Base-by-base conservation (phyloP, 2,329 filamentous ascomycete genomes). In the Fusarium pseudoanthophilum region DNA sequence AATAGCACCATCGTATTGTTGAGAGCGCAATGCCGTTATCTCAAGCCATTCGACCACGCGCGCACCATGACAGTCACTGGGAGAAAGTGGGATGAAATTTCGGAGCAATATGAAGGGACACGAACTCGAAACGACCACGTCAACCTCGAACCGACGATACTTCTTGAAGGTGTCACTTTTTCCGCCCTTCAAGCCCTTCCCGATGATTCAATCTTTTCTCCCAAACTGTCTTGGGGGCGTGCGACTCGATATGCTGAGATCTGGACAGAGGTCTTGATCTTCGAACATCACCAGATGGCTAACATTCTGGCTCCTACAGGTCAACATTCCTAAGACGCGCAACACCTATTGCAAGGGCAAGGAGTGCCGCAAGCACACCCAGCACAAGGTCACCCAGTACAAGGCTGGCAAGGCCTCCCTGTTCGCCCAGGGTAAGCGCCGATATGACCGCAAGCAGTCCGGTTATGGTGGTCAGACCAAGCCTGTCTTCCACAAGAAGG, bases 381-480 rank as follows among this genome's bases (percentile, higher is more conserved):
- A 94, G 86, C 93, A 95, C 91, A 94, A 94, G 89, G 93, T 96
- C 84, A 96, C 94, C 80, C 94, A 97, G 89, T 97, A 97, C 92
- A 97, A 97, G 90, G 93, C 94, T 84, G 94, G 94, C 87, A 97
- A 97, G 92, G 95, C 95, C 84, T 97, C 95, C 83, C 90, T 95
- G 79, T 97, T 95, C 90, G 95, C 95, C 74, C 95, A 99, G 92
- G 95, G 95, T 91, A 99, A 98, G 93, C 94, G 95, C 88, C 95
- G 95, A 92, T 98, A 98, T 90, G 95, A 97, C 89, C 92, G 95
- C 85, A 98, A 98, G 91, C 95, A 98, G 90, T 94, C 92, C 85
- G 95, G 95, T 93, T 98, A 98, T 85, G 96, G 96, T 94, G 96
- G 96, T 95, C 96, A 99, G 90, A 99, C 96, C 83, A 99, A 99